Evolutionary conservation across 2,329 filamentous ascomycete genomes (phyloP), one percentile per base, ranked within the genome.

Genomic region (Neocucurbitaria cava): DNA sequence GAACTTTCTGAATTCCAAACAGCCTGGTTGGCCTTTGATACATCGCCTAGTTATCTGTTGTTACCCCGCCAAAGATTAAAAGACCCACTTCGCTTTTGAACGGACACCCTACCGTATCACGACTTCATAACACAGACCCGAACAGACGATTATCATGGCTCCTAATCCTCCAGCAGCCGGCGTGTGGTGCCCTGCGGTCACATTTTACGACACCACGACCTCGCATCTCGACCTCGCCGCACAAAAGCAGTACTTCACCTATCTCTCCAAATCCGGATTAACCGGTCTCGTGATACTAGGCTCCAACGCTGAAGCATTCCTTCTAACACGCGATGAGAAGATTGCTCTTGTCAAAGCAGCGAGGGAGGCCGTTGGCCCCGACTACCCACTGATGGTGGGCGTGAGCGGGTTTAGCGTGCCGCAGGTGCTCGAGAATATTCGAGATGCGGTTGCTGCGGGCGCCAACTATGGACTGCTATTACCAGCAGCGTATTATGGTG

Each of bases 221-320:
- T 77, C 78, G 51, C 65, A 70, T 18, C 62, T 81, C n/a, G 77
- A 80, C 57, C 68, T 79, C 31, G 59, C 60, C 4, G 70, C 77
- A 0, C 78, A 81, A 52, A 65, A 71, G 36, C 72, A 77, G 59
- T 81, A 79, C 72, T 80, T 76, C 66, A 57, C 59, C 5, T 81
- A 81, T 61, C 74, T 81, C 48, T 75, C 76, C 15, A 65, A 69
- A 18, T 74, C 79, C 30, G 74, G 74, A 5, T 73, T 81, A 3
- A 73, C 75, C 3, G 79, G 79, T 13, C 75, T 81, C 13, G 77
- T 81, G 4, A 72, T 81, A 23, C 74, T 80, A 13, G 79, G 79
- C 18, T 79, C 78, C 43, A 81, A 80, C 48, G 79, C 77, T 6
- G 79, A 81, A 65, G 77, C 79, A 15, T 77, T 80, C 43, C 69